Base-by-base conservation (phyloP, 805 yeast species). In the Zygosaccharomyces lentus region DNA sequence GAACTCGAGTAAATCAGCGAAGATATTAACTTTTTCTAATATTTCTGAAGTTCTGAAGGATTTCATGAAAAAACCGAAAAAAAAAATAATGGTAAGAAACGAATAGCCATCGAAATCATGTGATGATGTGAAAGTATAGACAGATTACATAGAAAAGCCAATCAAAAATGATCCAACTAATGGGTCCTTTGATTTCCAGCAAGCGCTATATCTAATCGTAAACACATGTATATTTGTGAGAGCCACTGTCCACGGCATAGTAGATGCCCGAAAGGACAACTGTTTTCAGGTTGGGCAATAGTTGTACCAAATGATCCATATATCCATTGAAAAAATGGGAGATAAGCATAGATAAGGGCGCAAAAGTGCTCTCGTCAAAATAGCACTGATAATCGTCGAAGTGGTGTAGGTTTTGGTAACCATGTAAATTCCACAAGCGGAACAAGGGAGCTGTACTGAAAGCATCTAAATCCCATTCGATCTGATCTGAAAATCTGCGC, bases 381-480 rank as follows among this genome's bases (percentile, higher is more conserved):
- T 58, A 55, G 46, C 82, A 78, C 1, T 62, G 56, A 37, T 55
- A 62, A 29, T 61, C 69, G 2, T 64, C 62, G 25, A 66, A 66
- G 44, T 77, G 78, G 2, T 66, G 63, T 27, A 77, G 61, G 16
- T 57, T 59, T 26, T 68, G 69, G 47, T 68, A 70, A 1, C 74
- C 74, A 52, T 78, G 82, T 53, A 78, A 70, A 45, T 74, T 62
- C 82, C 82, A 78, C 9, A 44, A 51, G 13, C 59, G 58, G 10
- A 60, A 55, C 6, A 61, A 50, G 1, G 73, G 69, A 0, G 78
- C 68, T 9, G 47, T 46, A 1, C 53, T 47, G 13, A 67, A 52
- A 0, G 58, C 44, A 36, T 67, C 65, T 9, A 74, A 46, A 37
- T 66, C 72, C 52, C 59, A 54, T 8, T 60, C 56, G 8, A 54